Evolutionary conservation across 441 rosid genomes (phyloP).

Genomic region (Erysimum cheiri): DNA sequence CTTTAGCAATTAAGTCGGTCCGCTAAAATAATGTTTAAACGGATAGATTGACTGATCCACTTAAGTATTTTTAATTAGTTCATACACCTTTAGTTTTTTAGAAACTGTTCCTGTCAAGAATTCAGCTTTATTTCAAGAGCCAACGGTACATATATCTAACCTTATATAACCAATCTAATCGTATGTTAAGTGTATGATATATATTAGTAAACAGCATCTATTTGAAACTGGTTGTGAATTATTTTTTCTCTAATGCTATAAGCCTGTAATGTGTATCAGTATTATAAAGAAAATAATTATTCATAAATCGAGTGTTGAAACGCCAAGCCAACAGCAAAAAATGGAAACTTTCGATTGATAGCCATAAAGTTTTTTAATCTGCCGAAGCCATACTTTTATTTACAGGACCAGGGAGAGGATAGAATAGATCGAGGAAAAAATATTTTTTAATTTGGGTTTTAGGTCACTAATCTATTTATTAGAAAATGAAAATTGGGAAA

Average conservation of each 20-base stretch:
- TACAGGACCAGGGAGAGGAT: no score
- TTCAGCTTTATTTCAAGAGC: slow-evolving; percentile 8
- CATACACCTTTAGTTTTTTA: background rate
- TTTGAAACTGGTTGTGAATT: background rate
- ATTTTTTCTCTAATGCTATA: background rate
- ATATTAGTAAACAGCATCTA: background rate
- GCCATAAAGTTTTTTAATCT: no score
- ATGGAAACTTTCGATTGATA: background rate
- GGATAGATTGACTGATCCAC: background rate
- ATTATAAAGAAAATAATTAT: background rate
- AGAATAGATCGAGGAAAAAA: no score
- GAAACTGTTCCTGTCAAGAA: slow-evolving; percentile 1
- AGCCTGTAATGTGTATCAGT: background rate
- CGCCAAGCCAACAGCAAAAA: background rate
- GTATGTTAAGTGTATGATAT: background rate
- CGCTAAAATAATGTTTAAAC: slow-evolving; percentile 1
- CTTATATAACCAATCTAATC: background rate
- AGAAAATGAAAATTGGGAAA: background rate
- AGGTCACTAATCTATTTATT: background rate
- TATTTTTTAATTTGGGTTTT: background rate
- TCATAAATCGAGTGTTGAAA: background rate
- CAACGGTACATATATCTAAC: slow-evolving; percentile 11
- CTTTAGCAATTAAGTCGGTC: slow-evolving; percentile 15
- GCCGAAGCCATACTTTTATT: no score
- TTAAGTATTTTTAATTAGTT: background rate